Conservation (phyloP, 768 basidiomycete genomes). For the Paxillus involutus region DNA sequence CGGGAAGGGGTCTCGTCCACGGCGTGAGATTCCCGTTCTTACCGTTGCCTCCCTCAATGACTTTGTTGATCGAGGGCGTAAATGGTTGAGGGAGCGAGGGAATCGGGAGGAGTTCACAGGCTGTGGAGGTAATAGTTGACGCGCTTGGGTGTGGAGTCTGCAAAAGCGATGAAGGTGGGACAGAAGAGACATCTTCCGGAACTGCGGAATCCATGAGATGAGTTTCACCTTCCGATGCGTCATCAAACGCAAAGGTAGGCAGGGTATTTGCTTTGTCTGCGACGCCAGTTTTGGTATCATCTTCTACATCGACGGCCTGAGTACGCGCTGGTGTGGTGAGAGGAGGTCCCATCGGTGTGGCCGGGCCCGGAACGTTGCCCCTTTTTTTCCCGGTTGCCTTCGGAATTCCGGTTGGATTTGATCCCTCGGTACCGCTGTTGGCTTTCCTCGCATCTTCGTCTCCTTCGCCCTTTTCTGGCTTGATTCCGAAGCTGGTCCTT, state of each 20-base stretch:
- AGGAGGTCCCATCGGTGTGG: background rate
- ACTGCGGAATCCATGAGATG: conserved; percentile 1
- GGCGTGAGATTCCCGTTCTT: conserved; percentile 11
- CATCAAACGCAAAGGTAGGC: conserved; percentile 26
- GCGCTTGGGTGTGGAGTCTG: conserved; percentile 15
- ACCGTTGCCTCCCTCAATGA: conserved; percentile 38
- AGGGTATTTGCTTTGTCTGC: conserved; percentile 28
- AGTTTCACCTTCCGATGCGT: conserved; percentile 6
- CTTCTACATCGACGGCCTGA: background rate
- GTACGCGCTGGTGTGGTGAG: background rate
- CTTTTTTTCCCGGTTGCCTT: background rate
- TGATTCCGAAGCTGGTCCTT: conserved; percentile 11
- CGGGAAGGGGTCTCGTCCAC: conserved; percentile 45
- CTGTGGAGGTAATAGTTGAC: conserved; percentile 5
- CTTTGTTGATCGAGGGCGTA: conserved; percentile 67
- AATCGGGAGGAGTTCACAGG: conserved; percentile 12
- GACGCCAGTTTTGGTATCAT: too few species aligned
- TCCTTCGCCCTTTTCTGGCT: conserved; percentile 9
- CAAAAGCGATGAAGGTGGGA: conserved; percentile 33
- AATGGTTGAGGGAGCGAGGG: conserved; percentile 53
- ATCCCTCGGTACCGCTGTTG: background rate
- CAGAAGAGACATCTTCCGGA: conserved; percentile 32
- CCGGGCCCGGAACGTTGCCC: background rate
- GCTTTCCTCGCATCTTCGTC: conserved; percentile 2
- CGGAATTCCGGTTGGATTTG: conserved; percentile 18